These are phyloP conservation scores for Allium fistulosum DNA, from an alignment of 106 monocot genomes.

Conservation along the genomic window DNA sequence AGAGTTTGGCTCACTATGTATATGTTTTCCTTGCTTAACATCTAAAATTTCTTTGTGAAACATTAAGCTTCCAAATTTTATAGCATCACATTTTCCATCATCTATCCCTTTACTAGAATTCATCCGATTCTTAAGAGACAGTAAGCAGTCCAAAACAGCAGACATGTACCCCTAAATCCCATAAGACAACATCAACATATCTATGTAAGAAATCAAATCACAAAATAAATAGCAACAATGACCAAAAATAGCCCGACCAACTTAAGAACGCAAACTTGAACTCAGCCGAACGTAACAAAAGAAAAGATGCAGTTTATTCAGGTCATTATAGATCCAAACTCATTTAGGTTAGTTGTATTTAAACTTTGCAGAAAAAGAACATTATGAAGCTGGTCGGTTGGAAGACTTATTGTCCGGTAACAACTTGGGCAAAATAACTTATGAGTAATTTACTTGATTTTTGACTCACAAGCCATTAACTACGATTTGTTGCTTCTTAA, in stretches of 20 bases:
- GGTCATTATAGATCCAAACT: no score
- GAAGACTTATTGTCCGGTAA: no score
- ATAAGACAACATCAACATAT: not conserved
- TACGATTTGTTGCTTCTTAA: no score
- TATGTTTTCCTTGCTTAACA: conserved; percentile 7
- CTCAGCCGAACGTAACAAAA: no score
- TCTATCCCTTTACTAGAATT: conserved; percentile 4
- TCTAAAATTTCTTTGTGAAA: conserved; percentile 21
- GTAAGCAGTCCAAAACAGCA: conserved; percentile 54
- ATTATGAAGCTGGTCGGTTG: no score
- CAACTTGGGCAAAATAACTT: no score
- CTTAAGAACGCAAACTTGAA: not conserved
- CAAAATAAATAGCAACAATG: not conserved
- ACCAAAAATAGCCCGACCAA: not conserved
- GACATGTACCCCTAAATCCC: conserved; percentile 53
- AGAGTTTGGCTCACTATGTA: conserved; percentile 9
- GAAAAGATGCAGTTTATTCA: no score
- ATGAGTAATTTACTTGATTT: no score
- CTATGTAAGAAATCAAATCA: conserved; percentile 1
- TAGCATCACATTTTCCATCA: conserved; percentile 11
- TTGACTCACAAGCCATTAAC: no score
- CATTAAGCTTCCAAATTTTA: conserved; percentile 8
- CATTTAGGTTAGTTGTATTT: no score
- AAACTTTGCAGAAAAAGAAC: no score
- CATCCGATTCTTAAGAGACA: conserved; percentile 41